Evolutionary conservation across 169 alveolate genomes (phyloP), one percentile per base, ranked within the genome.

Genomic region (Plasmodium inui): DNA sequence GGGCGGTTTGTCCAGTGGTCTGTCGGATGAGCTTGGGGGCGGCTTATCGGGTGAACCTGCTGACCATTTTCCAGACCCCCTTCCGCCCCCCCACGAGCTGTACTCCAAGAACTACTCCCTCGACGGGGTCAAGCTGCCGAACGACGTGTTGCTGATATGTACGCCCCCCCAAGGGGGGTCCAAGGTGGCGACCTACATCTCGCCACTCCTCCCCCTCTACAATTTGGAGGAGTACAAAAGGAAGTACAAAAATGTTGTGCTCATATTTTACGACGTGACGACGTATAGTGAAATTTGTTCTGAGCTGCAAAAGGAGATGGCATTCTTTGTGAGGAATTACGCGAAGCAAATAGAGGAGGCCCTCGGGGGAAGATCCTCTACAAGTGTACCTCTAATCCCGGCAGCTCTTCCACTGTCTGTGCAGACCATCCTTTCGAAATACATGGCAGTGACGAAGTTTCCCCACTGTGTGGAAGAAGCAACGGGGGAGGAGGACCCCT

Each of bases 31-130:
- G 1, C n/a, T 10, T 67, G n/a, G 1, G 73, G 70, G 2, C 9
- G 19, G 30, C 17, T 44, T 2, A n/a, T 17, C 7, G 79, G 37
- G 39, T 26, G 9, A 19, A 19, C 17, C 32, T 19, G 37, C 44
- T n/a, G n/a, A n/a, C n/a, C n/a, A 44, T 1, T 44, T 44, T 10
- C 3, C 61, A 17, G 8, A 50, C 6, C 12, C 19, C 61, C 26
- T 50, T 12, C 61, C 61, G 8, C 7, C 30, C 6, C 34, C 80
- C 26, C 86, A 76, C 4, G 41, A 86, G 34, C 61, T 86, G 67
- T 86, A 86, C 19, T 86, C 93, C 57, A 78, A 86, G 67, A 86
- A 86, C 67, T 76, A 86, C 41, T 76, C 70, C 9, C 81, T 76
- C 30, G 93, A 70, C 22, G 71, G 67, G 39, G 72, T 86, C 6